These are phyloP conservation scores for Fusarium sp. DNA, from an alignment of 2,329 filamentous ascomycete genomes.

Conservation along the genomic window DNA sequence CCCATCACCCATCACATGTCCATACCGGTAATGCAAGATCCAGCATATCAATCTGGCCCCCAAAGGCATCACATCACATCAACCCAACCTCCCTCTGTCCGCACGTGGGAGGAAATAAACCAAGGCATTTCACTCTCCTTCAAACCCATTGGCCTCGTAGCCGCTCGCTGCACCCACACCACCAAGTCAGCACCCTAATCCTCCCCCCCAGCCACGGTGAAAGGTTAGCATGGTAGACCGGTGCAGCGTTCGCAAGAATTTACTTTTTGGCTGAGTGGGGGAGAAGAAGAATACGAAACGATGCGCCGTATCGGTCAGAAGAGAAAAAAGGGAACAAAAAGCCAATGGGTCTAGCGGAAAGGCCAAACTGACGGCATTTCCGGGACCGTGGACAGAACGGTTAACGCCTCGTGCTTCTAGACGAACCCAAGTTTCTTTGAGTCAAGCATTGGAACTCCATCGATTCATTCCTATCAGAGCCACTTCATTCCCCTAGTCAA, in stretches of 20 bases:
- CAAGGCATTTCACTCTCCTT: slow-evolving; percentile 6
- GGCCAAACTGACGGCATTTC: neutral
- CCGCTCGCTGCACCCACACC: slow-evolving; percentile 43
- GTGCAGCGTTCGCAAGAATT: neutral
- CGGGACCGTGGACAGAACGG: neutral
- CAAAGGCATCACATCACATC: slow-evolving; percentile 15
- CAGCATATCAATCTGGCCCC: slow-evolving; percentile 39
- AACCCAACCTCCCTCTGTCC: slow-evolving; percentile 25
- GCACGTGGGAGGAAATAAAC: slow-evolving; percentile 35
- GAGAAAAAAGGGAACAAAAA: neutral
- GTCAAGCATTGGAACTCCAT: neutral
- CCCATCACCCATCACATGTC: slow-evolving; percentile 3
- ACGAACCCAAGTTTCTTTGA: neutral
- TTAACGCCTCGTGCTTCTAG: neutral
- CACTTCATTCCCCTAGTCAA: neutral
- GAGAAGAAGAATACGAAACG: neutral
- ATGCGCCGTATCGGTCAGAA: neutral
- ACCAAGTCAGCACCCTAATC: slow-evolving; percentile 12
- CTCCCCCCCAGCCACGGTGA: neutral
- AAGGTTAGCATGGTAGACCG: neutral
- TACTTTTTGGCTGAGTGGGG: neutral
- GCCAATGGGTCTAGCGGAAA: neutral
- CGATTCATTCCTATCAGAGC: neutral
- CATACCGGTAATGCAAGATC: slow-evolving; percentile 26
- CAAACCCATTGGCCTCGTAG: slow-evolving; percentile 42